These are phyloP conservation scores for Starmerella etchellsii DNA, from an alignment of 805 yeast species.

Conservation along the genomic window DNA sequence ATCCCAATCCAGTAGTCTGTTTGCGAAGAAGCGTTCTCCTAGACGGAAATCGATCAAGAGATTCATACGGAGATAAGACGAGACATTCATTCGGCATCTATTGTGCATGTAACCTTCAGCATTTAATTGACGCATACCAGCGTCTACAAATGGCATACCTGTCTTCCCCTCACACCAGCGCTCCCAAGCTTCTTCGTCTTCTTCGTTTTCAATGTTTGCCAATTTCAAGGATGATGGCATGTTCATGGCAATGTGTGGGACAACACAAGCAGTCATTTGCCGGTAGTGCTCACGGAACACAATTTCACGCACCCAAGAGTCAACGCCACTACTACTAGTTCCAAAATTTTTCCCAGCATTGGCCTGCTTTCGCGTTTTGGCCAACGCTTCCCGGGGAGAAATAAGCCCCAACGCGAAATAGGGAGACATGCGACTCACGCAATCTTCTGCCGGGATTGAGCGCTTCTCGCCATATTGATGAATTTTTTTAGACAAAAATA, in stretches of 20 bases:
- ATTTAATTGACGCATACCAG: constrained; percentile 41
- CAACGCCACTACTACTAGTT: constrained; percentile 24
- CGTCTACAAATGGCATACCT: constrained; percentile 47
- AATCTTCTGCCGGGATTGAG: constrained; percentile 26
- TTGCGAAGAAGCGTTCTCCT: constrained; percentile 42
- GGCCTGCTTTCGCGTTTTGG: constrained; percentile 18
- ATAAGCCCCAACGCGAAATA: constrained; percentile 38
- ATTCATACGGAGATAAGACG: constrained; percentile 40
- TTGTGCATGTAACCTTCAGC: constrained; percentile 44
- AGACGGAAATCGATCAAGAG: constrained; percentile 42
- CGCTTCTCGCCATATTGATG: constrained; percentile 28
- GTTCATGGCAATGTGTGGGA: constrained; percentile 42
- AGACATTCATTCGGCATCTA: constrained; percentile 42
- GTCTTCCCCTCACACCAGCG: constrained; percentile 44
- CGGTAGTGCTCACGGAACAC: constrained; percentile 50
- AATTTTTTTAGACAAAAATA: constrained; percentile 21
- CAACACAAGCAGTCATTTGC: constrained; percentile 33
- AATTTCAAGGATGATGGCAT: constrained; percentile 36
- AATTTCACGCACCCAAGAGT: constrained; percentile 40
- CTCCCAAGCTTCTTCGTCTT: constrained; percentile 31
- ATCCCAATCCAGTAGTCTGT: constrained; percentile 40
- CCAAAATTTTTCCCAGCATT: constrained; percentile 23
- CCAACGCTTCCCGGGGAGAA: constrained; percentile 28
- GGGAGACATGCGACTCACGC: constrained; percentile 34
- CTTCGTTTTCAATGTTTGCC: constrained; percentile 34